A percentile compares a stretch with the other conserved stretches of the same genome.
phyloP scores from a whole-genome alignment of 176 grass and related monocot genomes.

The Triticum aestivum region IWGSC_CS_RefSeq_v2.1 NC_057811.1:401855875-401856374 shows the following conservation, averaged over 20 bases:
- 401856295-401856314: not conserved
- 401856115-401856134: not conserved
- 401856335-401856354: conserved; percentile 6
- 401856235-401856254: conserved; percentile 31
- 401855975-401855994: conserved; percentile 71
- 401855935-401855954: not conserved
- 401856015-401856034: conserved; percentile 81
- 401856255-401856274: not conserved
- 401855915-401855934: not conserved
- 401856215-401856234: conserved; percentile 84
- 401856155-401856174: conserved; percentile 7
- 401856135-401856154: not conserved
- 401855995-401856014: conserved; percentile 91
- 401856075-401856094: conserved; percentile 87
- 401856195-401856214: conserved; percentile 89
- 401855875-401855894: conserved; percentile 97
- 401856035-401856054: conserved; percentile 48
- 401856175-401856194: conserved; percentile 29
- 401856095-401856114: not conserved
- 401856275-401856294: not conserved
- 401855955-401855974: not conserved
- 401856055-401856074: conserved; percentile 57
- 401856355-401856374: conserved; percentile 25
- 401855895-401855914: conserved; percentile 63
- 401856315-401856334: not conserved